These are phyloP conservation scores for Termitomyces sp. DNA, from an alignment of 768 basidiomycete species.

Conservation along the genomic window DNA sequence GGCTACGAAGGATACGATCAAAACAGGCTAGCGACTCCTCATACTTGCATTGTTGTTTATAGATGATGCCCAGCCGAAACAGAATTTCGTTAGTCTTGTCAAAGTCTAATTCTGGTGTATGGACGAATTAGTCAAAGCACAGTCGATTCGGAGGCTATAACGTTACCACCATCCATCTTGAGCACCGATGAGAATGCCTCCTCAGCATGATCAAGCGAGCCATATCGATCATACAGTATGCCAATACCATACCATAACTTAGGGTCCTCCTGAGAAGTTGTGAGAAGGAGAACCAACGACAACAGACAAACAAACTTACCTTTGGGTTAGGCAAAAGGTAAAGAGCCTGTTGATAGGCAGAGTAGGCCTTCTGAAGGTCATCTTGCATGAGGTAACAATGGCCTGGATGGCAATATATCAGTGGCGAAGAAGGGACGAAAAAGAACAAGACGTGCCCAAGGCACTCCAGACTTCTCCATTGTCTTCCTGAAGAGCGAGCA, in stretches of 20 bases:
- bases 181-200: slow-evolving; percentile 97
- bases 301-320: slow-evolving; percentile 33
- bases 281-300: slow-evolving; percentile 8
- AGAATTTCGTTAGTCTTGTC: slow-evolving; percentile 99
- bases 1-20: slow-evolving; percentile 92
- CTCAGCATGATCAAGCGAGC: slow-evolving; percentile 97
- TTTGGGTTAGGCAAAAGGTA: slow-evolving; percentile 95
- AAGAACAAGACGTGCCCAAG: slow-evolving; percentile 51
- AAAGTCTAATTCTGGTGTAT: slow-evolving; percentile 64
- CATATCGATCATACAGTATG: slow-evolving; percentile 97
- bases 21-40: slow-evolving; percentile 86
- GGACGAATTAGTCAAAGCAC: slow-evolving; percentile 11
- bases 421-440: slow-evolving; percentile 11
- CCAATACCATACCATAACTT: slow-evolving; percentile 99
- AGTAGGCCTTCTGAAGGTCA: slow-evolving; percentile 97
- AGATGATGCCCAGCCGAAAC: slow-evolving; percentile 97
- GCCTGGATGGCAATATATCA: slow-evolving; percentile 38
- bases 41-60: slow-evolving; percentile 98
- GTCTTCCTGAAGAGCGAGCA: slow-evolving; percentile 84
- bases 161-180: slow-evolving; percentile 90
- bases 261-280: slow-evolving; percentile 69
- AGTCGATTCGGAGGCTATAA: slow-evolving; percentile 14
- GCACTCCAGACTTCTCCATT: slow-evolving; percentile 99
- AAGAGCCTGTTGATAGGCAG: slow-evolving; percentile 96
- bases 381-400: slow-evolving; percentile 99